Conservation (phyloP, 352 stramenopile genomes). For the Phytophthora megakarya region DNA sequence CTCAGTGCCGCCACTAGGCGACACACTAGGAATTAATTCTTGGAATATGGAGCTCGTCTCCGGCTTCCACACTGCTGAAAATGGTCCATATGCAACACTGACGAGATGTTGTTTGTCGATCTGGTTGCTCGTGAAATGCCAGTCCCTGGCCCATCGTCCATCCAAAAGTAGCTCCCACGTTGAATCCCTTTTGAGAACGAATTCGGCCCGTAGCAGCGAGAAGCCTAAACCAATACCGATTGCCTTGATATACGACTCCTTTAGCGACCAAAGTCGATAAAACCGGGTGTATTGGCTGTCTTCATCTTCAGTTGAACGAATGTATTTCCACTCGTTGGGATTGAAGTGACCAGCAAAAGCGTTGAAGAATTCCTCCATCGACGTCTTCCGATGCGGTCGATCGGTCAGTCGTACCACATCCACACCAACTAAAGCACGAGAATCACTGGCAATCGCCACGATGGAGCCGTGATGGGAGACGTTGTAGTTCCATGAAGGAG, state of each 20-base stretch:
- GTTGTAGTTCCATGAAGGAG: constrained; percentile 77
- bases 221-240: constrained; percentile 75
- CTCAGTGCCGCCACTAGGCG: too few species aligned
- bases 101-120: constrained; percentile 46
- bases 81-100: constrained; percentile 52
- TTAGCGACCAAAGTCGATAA: constrained; percentile 78
- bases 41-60: constrained; percentile 52
- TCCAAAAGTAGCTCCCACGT: constrained; percentile 52
- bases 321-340: constrained; percentile 60
- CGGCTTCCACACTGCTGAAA: constrained; percentile 47
- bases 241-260: constrained; percentile 81
- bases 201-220: constrained; percentile 58
- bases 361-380: constrained; percentile 54
- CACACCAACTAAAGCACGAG: constrained; percentile 56
- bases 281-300: constrained; percentile 48
- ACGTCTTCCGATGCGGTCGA: constrained; percentile 38
- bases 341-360: constrained; percentile 69
- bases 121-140: constrained; percentile 47
- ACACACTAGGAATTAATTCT: neutral
- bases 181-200: constrained; percentile 21
- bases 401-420: constrained; percentile 70
- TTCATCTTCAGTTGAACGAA: constrained; percentile 33
- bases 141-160: constrained; percentile 40
- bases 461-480: constrained; percentile 77
- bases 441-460: constrained; percentile 63